Evolutionary conservation across 805 yeast genomes (phyloP).

Genomic region (Candida ficus): DNA sequence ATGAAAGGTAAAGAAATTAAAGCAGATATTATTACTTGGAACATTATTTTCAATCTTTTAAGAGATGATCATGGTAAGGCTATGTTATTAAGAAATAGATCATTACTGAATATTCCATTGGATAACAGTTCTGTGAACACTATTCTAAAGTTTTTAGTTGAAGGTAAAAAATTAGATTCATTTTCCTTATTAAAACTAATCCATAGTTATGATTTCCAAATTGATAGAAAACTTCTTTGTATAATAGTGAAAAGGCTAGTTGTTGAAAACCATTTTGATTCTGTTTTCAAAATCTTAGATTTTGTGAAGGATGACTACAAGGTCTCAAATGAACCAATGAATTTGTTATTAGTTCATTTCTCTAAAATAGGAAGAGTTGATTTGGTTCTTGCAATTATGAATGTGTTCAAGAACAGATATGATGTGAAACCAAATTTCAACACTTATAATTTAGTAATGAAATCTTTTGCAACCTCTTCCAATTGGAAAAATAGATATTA

Average conservation of each 20-base stretch:
- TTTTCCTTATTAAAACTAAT: slow-evolving; percentile 12
- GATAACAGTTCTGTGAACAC: slow-evolving; percentile 24
- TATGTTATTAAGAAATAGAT: slow-evolving; percentile 28
- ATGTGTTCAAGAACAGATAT: slow-evolving; percentile 25
- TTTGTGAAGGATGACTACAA: slow-evolving; percentile 6
- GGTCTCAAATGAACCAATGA: slow-evolving; percentile 22
- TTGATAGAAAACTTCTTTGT: slow-evolving; percentile 23
- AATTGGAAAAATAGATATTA: slow-evolving; percentile 23
- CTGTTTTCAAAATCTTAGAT: slow-evolving; percentile 27
- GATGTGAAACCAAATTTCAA: slow-evolving; percentile 27
- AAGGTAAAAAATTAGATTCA: slow-evolving; percentile 8
- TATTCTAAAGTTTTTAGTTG: slow-evolving; percentile 22
- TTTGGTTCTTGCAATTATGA: slow-evolving; percentile 28
- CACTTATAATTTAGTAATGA: slow-evolving; percentile 31
- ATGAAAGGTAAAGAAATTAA: slow-evolving; percentile 26
- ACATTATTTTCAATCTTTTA: slow-evolving; percentile 28
- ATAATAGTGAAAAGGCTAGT: slow-evolving; percentile 25
- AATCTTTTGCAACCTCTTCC: slow-evolving; percentile 30
- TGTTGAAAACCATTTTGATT: slow-evolving; percentile 23
- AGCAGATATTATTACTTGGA: slow-evolving; percentile 36
- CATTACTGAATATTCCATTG: slow-evolving; percentile 26
- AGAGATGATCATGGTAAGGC: slow-evolving; percentile 30
- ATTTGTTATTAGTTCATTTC: slow-evolving; percentile 27
- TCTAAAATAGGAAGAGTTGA: slow-evolving; percentile 32
- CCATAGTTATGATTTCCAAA: slow-evolving; percentile 18